Conservation (phyloP, 352 stramenopile species). For the Globisporangium uncinulatum region DNA sequence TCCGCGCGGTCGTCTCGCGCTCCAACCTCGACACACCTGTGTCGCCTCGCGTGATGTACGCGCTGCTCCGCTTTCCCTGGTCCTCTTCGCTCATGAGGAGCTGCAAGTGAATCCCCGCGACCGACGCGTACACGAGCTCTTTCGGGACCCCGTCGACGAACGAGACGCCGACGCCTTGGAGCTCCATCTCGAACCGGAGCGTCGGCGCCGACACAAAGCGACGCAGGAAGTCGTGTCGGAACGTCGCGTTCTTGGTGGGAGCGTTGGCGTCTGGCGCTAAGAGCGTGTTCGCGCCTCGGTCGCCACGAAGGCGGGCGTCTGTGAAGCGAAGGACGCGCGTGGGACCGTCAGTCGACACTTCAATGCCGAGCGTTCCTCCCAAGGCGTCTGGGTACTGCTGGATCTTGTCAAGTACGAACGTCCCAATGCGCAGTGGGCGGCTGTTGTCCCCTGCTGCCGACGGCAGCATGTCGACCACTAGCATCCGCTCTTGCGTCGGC, state of each 20-base stretch:
- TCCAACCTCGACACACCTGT: slow-evolving; percentile 45
- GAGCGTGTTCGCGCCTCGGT: slow-evolving; percentile 18
- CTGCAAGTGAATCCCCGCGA: slow-evolving; percentile 62
- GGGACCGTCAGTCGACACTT: slow-evolving; percentile 80
- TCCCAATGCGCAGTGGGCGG: slow-evolving; percentile 76
- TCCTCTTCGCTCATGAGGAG: slow-evolving; percentile 46
- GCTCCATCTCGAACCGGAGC: slow-evolving; percentile 42
- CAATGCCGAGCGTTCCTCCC: slow-evolving; percentile 65
- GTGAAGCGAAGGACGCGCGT: slow-evolving; percentile 85
- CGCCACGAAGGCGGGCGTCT: slow-evolving; percentile 67
- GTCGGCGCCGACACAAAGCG: slow-evolving; percentile 47
- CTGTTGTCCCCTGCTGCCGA: slow-evolving; percentile 85
- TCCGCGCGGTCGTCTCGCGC: slow-evolving; percentile 43
- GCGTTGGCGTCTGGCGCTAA: neutral
- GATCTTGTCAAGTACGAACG: slow-evolving; percentile 81
- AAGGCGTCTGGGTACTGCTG: slow-evolving; percentile 72
- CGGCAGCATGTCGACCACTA: slow-evolving; percentile 86
- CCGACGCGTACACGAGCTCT: slow-evolving; percentile 75
- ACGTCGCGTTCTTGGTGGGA: slow-evolving; percentile 1
- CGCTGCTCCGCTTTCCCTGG: slow-evolving; percentile 18
- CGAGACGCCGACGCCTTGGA: slow-evolving; percentile 75
- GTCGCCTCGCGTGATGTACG: slow-evolving; percentile 39
- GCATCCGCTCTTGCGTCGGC: slow-evolving; percentile 64
- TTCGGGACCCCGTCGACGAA: slow-evolving; percentile 68
- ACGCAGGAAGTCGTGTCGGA: slow-evolving; percentile 23